Percentiles rank a stretch among this genome's conserved stretches.
These are phyloP conservation scores for Saccharomycopsis fermentans DNA, from an alignment of 805 yeast genomes.

Conservation along the genomic window DNA sequence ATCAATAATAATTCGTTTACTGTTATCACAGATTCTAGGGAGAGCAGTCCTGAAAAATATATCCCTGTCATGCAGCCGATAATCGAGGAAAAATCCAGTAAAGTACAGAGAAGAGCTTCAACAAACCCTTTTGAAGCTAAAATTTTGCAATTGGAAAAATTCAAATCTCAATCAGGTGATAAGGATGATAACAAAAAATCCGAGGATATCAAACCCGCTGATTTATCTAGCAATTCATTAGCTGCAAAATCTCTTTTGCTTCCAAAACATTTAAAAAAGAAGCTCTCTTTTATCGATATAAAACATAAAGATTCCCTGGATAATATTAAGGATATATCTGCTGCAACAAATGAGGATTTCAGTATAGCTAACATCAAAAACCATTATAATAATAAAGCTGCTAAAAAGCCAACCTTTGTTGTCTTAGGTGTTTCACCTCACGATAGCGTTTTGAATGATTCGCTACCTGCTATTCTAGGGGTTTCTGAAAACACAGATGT, in stretches of 20 bases:
- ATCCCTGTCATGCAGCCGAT: neutral
- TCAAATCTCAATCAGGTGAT: neutral
- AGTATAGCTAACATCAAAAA: neutral
- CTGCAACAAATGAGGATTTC: neutral
- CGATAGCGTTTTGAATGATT: neutral
- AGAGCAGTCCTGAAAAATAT: neutral
- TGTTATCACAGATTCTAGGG: neutral
- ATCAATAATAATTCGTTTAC: neutral
- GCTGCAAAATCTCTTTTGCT: neutral
- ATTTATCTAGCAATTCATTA: neutral
- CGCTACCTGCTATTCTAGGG: neutral
- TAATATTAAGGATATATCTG: neutral
- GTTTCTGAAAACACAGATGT: neutral
- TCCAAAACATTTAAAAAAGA: neutral
- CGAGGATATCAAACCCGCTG: too few relatives aligned
- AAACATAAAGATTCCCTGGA: neutral
- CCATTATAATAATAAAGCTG: neutral
- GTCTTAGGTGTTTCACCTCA: neutral
- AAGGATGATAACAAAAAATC: neutral
- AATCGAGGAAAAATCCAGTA: neutral
- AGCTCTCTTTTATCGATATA: neutral
- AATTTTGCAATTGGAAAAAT: neutral
- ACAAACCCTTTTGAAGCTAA: conserved; percentile 1
- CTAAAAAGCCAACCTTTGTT: neutral
- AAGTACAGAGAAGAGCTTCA: conserved; percentile 1